Evolutionary conservation across 352 stramenopile genomes (phyloP).

Genomic region (Pythium utonaiense): DNA sequence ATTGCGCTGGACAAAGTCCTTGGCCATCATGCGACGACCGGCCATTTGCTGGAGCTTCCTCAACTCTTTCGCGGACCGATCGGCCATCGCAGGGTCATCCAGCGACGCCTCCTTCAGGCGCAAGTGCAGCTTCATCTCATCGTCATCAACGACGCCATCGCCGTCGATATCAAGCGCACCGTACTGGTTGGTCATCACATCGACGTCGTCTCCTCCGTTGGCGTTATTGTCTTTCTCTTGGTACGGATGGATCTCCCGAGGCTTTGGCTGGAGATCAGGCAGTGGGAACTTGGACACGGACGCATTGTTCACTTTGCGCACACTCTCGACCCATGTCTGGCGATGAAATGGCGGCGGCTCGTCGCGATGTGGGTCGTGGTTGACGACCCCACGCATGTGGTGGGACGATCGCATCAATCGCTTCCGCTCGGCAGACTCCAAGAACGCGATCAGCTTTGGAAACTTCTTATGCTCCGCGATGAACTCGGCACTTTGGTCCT

Average conservation of each 20-base stretch:
- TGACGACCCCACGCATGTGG: constrained; percentile 32
- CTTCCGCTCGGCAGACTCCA: constrained; percentile 59
- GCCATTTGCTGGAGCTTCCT: constrained; percentile 43
- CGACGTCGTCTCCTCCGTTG: neutral
- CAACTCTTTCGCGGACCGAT: constrained; percentile 8
- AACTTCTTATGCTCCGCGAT: constrained; percentile 68
- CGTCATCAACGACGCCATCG: constrained; percentile 52
- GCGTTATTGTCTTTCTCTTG: constrained; percentile 18
- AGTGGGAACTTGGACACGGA: constrained; percentile 42
- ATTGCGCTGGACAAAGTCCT: constrained; percentile 58
- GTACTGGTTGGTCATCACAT: constrained; percentile 44
- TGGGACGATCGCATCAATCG: constrained; percentile 55
- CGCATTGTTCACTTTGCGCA: constrained; percentile 43
- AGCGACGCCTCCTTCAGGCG: constrained; percentile 37
- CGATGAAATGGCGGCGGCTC: constrained; percentile 11
- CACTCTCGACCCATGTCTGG: constrained; percentile 63
- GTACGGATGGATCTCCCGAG: constrained; percentile 16
- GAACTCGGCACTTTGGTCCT: constrained; percentile 55
- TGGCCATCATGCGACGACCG: constrained; percentile 51
- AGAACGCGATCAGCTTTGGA: constrained; percentile 53
- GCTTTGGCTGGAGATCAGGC: constrained; percentile 46
- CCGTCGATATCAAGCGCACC: constrained; percentile 57
- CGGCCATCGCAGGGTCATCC: constrained; percentile 4
- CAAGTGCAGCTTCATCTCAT: constrained; percentile 62
- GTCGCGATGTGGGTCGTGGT: constrained; percentile 11